Evolutionary conservation across 805 yeast genomes (phyloP), one percentile per base, ranked within the genome.

Genomic region (Lachancea mirantina): DNA sequence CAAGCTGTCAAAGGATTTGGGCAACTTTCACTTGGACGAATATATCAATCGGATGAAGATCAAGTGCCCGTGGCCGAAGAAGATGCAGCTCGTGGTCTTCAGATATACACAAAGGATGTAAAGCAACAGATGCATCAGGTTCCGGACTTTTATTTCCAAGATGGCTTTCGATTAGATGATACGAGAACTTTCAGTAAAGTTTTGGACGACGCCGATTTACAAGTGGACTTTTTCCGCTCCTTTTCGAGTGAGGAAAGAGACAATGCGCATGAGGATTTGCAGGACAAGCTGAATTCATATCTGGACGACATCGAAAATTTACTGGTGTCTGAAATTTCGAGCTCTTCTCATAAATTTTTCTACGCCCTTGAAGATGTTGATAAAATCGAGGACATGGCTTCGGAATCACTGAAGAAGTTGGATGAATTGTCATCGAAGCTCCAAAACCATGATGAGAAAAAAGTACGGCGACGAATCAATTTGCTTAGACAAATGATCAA

Each of bases 221-320:
- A 46, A 9, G 43, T 55, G 5, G 55, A 57, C 7, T 59, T 51
- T 21, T 47, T 55, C 26, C 51, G 47, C 19, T 47, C 44, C 5
- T 57, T 53, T 26, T 59, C 47, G 40, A 35, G 53, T 43, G 14
- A 55, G 30, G 35, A 46, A 8, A 65, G 67, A 26, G 59, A 65
- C 5, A 50, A 73, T 9, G 65, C 71, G 6, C 67, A 74, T 43
- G 72, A 74, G 47, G 65, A 75, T 7, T 55, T 88, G 11, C 95
- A 81, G 48, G 94, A 85, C 26, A 77, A 75, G 49, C 62, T 89
- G 20, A 82, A 92, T 3, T 76, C 77, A 58, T 85, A 87, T 49
- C 64, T 92, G 35, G 97, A 92, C 52, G 68, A 76, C 1, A 85
- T 89, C 1, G 98, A 89, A 57, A 66, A 83, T 22, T 78, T 81